These are phyloP conservation scores for Sindora glabra DNA, from an alignment of 306 rosid genomes.

Conservation along the genomic window DNA sequence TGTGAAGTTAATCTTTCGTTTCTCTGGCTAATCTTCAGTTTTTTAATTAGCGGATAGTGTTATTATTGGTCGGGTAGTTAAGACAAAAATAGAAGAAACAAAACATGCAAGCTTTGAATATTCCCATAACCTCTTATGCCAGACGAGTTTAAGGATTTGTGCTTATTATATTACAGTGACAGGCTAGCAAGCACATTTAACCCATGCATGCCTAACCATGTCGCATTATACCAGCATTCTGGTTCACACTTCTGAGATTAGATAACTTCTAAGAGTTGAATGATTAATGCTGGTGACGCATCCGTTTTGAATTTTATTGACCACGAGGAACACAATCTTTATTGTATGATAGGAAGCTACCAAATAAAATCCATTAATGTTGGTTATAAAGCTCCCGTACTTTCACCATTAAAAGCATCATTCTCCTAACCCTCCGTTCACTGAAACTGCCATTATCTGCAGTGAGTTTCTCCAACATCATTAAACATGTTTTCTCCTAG, in stretches of 20 bases:
- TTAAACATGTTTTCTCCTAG: constrained; percentile 21
- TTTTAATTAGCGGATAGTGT: neutral
- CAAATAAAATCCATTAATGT: neutral
- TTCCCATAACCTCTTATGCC: neutral
- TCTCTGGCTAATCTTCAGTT: too few species aligned
- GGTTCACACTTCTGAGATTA: neutral
- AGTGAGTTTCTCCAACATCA: neutral
- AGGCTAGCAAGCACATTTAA: constrained; percentile 10
- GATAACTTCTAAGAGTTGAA: neutral
- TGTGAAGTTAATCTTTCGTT: too few species aligned
- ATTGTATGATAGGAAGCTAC: neutral
- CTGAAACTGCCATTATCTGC: neutral
- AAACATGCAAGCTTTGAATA: neutral
- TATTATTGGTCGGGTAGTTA: too few species aligned
- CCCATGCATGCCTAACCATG: neutral
- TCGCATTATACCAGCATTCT: neutral
- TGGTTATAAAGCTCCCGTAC: neutral
- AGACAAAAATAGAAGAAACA: neutral
- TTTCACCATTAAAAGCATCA: neutral
- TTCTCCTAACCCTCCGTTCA: constrained; percentile 11
- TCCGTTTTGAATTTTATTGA: neutral
- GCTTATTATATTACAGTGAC: neutral
- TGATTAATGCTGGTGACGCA: neutral
- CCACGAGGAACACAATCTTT: constrained; percentile 8
- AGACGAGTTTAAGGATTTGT: neutral